Evolutionary conservation across 441 rosid species (phyloP).

Genomic region (Populus hybrid): DNA sequence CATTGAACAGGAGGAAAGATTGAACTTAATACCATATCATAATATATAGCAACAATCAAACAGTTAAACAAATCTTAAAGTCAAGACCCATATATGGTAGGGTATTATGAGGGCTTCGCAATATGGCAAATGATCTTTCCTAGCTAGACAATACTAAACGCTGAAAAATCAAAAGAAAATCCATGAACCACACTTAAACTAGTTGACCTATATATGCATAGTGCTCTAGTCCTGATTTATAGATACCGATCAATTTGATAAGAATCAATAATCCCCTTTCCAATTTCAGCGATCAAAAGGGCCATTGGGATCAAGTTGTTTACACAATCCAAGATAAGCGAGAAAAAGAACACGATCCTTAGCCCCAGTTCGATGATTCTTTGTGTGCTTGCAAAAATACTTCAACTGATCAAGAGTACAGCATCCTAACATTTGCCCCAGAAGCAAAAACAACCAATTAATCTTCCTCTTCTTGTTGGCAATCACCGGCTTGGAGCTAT

Average conservation of each 20-base stretch:
- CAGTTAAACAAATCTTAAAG: no score
- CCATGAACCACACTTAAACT: neutral
- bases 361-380: constrained; percentile 68
- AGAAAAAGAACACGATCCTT: constrained; percentile 68
- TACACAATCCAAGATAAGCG: constrained; percentile 55
- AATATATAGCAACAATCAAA: neutral
- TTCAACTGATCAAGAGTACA: constrained; percentile 69
- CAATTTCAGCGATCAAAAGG: constrained; percentile 30
- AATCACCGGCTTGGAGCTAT: constrained; percentile 49
- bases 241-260: neutral
- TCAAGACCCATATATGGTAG: no score
- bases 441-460: constrained; percentile 78
- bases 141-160: neutral
- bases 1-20: neutral
- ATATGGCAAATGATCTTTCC: neutral
- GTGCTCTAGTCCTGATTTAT: neutral
- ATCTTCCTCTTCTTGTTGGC: constrained; percentile 46
- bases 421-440: constrained; percentile 71
- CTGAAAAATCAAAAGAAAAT: neutral
- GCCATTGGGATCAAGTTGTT: constrained; percentile 51
- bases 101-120: neutral
- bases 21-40: no score
- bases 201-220: neutral
- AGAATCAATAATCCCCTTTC: neutral
- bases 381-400: constrained; percentile 66